Conservation (phyloP, 257 asterid species). For the Solanum acaule region DNA sequence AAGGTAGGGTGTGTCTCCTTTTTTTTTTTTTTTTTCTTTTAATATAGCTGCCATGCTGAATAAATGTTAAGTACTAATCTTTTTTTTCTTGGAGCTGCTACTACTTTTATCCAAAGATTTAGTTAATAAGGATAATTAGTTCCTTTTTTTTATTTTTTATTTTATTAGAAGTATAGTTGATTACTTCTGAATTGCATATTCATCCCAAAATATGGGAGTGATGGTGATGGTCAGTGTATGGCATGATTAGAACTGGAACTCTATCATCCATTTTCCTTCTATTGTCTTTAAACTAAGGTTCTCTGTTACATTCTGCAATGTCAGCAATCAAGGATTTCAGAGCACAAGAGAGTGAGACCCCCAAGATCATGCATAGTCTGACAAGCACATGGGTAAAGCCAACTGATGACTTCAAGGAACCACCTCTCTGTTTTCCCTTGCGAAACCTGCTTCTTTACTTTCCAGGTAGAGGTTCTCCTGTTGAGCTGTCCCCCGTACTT, state of each 20-base stretch:
- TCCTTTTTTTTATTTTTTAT: background rate
- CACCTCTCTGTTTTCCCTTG: slow-evolving; percentile 38
- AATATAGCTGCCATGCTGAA: background rate
- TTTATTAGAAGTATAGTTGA: background rate
- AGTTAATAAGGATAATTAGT: background rate
- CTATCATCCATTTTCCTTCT: background rate
- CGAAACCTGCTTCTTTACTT: slow-evolving; percentile 55
- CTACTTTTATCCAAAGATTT: background rate
- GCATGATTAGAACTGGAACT: background rate
- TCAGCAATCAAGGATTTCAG: slow-evolving; percentile 63
- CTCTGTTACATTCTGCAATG: slow-evolving; percentile 6
- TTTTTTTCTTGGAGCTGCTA: background rate
- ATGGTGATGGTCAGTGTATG: background rate
- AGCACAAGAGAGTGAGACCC: slow-evolving; percentile 18
- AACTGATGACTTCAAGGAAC: slow-evolving; percentile 57
- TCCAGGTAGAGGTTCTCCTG: slow-evolving; percentile 51
- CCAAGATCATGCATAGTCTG: slow-evolving; percentile 16
- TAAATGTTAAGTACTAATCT: background rate
- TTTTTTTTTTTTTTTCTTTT: background rate
- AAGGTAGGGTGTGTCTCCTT: slow-evolving; percentile 32
- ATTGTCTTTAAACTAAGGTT: slow-evolving; percentile 1
- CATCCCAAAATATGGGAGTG: background rate
- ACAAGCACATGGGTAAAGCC: slow-evolving; percentile 77
- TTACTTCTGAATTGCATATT: background rate
- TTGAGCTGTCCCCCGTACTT: background rate